These are phyloP conservation scores for Penicillium sp. DNA, from an alignment of 2,329 filamentous ascomycete species.

Conservation along the genomic window DNA sequence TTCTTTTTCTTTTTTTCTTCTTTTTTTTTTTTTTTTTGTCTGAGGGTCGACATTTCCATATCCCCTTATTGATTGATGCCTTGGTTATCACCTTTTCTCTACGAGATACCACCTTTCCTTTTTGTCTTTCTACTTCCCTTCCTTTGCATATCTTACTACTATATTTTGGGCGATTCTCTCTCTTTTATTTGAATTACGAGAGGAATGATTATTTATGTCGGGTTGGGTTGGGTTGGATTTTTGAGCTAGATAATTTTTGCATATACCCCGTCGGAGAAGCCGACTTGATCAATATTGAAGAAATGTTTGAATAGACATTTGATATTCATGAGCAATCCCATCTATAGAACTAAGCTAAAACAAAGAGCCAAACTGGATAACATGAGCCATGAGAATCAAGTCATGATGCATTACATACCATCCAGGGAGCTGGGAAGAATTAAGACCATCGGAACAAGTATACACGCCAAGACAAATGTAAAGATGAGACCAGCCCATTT, in stretches of 20 bases:
- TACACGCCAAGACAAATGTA: conserved; percentile 10
- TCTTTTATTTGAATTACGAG: neutral
- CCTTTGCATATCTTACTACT: neutral
- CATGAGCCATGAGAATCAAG: neutral
- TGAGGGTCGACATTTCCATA: neutral
- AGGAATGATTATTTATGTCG: neutral
- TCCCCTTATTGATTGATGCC: neutral
- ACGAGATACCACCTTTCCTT: neutral
- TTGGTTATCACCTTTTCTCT: neutral
- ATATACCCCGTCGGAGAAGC: neutral
- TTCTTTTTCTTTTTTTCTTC: neutral
- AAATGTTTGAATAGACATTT: neutral
- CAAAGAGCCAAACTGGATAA: neutral
- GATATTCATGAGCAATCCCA: neutral
- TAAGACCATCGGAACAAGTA: conserved; percentile 2
- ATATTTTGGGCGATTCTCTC: neutral
- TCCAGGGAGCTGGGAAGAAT: neutral
- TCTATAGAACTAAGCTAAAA: neutral
- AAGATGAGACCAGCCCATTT: conserved; percentile 18
- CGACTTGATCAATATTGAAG: neutral
- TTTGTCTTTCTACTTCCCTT: neutral
- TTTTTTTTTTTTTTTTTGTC: neutral
- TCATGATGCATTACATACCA: neutral
- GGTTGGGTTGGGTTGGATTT: neutral
- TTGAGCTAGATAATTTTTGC: neutral